phyloP scores from a whole-genome alignment of 106 monocot species.

The Acanthochlamys bracteata region DNA sequence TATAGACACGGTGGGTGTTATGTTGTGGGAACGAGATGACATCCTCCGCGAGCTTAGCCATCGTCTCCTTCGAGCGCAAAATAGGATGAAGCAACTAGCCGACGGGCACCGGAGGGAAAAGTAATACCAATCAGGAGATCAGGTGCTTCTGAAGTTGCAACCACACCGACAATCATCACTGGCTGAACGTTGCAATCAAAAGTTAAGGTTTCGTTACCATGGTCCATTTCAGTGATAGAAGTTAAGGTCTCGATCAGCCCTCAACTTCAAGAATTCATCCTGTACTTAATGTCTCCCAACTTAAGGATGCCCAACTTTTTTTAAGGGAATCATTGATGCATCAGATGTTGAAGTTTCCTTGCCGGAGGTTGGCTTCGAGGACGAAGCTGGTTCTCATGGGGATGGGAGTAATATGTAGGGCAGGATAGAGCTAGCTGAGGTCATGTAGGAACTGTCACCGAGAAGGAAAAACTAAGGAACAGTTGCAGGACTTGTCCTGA shows the following conservation, averaged over 20 bases:
- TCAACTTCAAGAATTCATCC: neutral
- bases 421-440: too few species aligned
- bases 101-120: neutral
- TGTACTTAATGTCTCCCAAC: neutral
- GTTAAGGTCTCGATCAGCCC: neutral
- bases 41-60: neutral
- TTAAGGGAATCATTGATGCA: too few species aligned
- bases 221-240: neutral
- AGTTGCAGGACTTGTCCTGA: too few species aligned
- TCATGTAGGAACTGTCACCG: too few species aligned
- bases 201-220: neutral
- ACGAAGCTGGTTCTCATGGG: too few species aligned
- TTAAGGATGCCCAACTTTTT: too few species aligned
- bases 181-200: neutral
- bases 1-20: neutral
- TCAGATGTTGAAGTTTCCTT: too few species aligned
- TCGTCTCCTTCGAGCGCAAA: neutral
- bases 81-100: neutral
- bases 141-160: neutral
- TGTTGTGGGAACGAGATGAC: neutral
- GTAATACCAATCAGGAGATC: neutral
- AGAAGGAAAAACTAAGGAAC: too few species aligned
- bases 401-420: too few species aligned
- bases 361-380: too few species aligned
- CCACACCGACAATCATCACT: neutral